Base-by-base conservation (phyloP, 768 basidiomycete genomes). In the Podaxis pistillaris region DNA sequence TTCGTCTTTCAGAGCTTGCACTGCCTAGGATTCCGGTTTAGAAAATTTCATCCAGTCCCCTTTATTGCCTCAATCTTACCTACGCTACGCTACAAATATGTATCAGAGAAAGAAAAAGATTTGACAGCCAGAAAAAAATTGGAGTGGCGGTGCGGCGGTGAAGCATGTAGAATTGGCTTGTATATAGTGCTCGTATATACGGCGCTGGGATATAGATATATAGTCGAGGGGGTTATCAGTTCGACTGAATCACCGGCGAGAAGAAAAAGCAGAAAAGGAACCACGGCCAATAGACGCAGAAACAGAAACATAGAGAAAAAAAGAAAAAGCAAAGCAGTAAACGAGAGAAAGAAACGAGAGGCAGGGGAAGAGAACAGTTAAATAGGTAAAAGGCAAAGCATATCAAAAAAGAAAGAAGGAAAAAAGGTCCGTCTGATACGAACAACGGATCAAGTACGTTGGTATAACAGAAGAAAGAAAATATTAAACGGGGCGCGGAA, bases 371-470 rank as follows among this genome's bases (percentile, higher is more conserved):
- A 41, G 44, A 46, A 17, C 19, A 46, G 44, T 46, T 46, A 46
- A 46, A 46, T 46, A 46, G n/a, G 22, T 46, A 7, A 44, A 44
- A 44, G 41, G 41, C 41, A n/a, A 15, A 44, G 4, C 44, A 46
- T n/a, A 46, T 46, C 44, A 46, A 46, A 46, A 46, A 54, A 36
- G 38, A 47, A 28, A 61, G 40, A 55, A 46, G 12, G 12, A 55
- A 52, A 38, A 26, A 51, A 51, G 53, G 60, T 62, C 53, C 47
- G 55, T 56, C 41, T 62, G 61, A 62, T 62, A 62, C 54, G 33
- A 62, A 62, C 61, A 62, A 50, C 61, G 61, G 60, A 62, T 62
- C 60, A 62, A 30, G 24, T 19, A 36, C 46, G 13, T 37, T 58
- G 47, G 57, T 58, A 58, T 36, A 50, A 49, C 26, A 58, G 47